phyloP scores from a whole-genome alignment of 192 early-diverging fungal species.

The Rhizoclosmatium globosum region DNA sequence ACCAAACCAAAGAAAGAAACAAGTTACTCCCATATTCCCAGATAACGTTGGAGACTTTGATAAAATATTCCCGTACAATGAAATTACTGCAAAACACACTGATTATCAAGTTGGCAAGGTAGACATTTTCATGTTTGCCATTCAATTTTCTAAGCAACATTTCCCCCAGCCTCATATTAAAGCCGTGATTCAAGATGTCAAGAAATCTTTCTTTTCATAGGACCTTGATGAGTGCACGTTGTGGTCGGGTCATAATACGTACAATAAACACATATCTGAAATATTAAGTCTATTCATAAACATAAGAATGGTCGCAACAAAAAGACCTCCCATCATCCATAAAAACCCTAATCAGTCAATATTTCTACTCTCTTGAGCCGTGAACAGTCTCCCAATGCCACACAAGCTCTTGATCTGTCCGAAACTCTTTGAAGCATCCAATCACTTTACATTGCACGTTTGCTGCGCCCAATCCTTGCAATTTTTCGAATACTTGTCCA shows the following conservation, averaged over 20 bases:
- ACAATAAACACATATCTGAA: too few species aligned
- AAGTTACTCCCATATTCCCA: neutral
- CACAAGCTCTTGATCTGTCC: neutral
- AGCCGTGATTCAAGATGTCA: conserved; percentile 43
- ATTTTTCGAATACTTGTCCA: too few species aligned
- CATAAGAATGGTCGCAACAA: neutral
- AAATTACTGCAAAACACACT: neutral
- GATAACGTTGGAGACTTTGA: conserved; percentile 33
- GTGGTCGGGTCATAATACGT: too few species aligned
- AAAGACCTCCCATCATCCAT: neutral
- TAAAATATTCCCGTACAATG: conserved; percentile 42
- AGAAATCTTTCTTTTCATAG: conserved; percentile 36
- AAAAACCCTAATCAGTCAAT: neutral
- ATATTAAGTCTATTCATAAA: neutral
- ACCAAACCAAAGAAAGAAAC: neutral
- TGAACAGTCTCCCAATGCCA: neutral
- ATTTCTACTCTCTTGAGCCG: too few species aligned
- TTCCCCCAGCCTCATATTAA: conserved; percentile 36
- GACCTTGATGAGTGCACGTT: too few species aligned
- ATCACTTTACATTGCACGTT: neutral
- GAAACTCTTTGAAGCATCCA: neutral
- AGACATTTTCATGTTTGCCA: neutral
- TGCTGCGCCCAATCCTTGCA: neutral
- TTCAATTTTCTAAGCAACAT: neutral
- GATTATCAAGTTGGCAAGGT: conserved; percentile 35